Base-by-base conservation (phyloP, 2,329 filamentous ascomycete genomes). In the Cladophialophora psammophila region DNA sequence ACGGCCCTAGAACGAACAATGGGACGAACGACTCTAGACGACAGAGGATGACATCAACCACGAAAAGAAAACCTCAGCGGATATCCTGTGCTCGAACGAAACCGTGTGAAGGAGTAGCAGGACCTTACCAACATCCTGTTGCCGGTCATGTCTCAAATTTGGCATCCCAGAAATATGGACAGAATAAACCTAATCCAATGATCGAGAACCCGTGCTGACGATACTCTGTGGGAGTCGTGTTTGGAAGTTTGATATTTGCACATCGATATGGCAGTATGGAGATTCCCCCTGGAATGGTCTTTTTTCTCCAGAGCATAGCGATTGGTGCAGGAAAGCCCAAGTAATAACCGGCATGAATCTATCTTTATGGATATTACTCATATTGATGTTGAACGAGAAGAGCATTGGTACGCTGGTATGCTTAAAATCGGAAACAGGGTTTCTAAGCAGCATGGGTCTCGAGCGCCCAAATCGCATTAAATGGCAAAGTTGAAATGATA, bases 291-390 rank as follows among this genome's bases (percentile, higher is more conserved):
- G n/a, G 31, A 45, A 34, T 10, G 40, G 32, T 34, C 15, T 60
- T 50, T 48, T 59, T 31, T 15, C n/a, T 34, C 34, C 20, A 40
- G 20, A 45, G 57, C 57, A 60, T 60, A 50, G 57, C 57, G 57
- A 50, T 50, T 36, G 57, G 57, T 48, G 57, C 57, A 60, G 26
- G 57, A 40, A 50, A 20, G 45, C 45, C 15, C 48, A 40, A 45
- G 26, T 20, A 35, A 48, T 48, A 15, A 31, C 26, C 40, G 57
- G 57, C 26, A 60, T 60, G 57, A 60, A n/a, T 60, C 40, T 40
- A 55, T 48, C 31, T 32, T 60, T 45, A 60, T 48, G 57, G 57
- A 60, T 60, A 50, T 60, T 60, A 60, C 45, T 60, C 38, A 45
- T 60, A 60, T 50, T 60, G 42, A 48, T 60, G 45, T 50, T 50